Conservation (phyloP, 257 asterid genomes). For the Misopates orontium region DNA sequence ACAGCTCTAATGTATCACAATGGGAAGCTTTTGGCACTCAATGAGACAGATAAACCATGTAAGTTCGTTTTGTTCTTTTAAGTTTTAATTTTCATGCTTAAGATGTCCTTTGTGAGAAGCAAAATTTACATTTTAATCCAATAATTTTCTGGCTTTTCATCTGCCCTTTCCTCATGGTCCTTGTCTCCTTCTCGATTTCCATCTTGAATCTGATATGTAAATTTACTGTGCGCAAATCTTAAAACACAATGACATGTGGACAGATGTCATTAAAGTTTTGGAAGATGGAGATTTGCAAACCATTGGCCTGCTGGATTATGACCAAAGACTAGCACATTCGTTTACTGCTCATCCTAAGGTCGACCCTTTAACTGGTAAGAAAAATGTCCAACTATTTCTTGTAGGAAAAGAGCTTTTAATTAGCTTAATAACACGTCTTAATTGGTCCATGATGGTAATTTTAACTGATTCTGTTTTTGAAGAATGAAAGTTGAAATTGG, state of each 20-base stretch:
- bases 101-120: too few species aligned
- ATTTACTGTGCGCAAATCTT: too few species aligned
- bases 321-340: constrained; percentile 79
- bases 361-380: constrained; percentile 88
- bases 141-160: constrained; percentile 7
- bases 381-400: neutral
- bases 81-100: too few species aligned
- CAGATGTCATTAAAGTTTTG: constrained; percentile 87
- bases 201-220: neutral
- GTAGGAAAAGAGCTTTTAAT: too few species aligned
- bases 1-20: constrained; percentile 89
- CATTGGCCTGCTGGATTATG: constrained; percentile 92
- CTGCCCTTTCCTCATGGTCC: neutral
- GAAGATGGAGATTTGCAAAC: constrained; percentile 99
- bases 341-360: constrained; percentile 99
- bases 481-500: neutral
- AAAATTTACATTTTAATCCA: too few species aligned
- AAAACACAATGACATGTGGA: neutral
- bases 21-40: constrained; percentile 91
- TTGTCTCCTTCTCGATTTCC: neutral
- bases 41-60: constrained; percentile 96
- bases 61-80: constrained; percentile 35
- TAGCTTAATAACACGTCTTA: neutral
- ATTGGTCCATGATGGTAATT: neutral
- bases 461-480: neutral